Conservation (phyloP, 768 basidiomycete species). For the Xerocomus spinulosus region DNA sequence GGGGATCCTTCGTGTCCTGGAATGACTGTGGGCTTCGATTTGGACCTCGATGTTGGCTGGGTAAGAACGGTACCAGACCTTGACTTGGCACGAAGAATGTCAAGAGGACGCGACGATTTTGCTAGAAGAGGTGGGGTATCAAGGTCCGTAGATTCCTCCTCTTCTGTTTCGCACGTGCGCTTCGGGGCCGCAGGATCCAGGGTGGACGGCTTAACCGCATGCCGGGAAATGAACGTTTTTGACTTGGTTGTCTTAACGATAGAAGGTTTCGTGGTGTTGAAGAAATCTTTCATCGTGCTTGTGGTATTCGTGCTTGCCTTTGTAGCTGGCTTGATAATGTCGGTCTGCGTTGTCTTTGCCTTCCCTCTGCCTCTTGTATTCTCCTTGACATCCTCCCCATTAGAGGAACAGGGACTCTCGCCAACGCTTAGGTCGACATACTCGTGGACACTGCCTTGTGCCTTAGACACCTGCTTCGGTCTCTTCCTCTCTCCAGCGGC, state of each 20-base stretch:
- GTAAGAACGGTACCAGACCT: neutral
- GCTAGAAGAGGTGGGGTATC: conserved; percentile 3
- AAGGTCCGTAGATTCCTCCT: conserved; percentile 3
- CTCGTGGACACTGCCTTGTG: conserved; percentile 27
- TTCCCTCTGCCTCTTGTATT: conserved; percentile 10
- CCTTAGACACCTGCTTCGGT: conserved; percentile 20
- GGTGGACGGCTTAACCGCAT: neutral
- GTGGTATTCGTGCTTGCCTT: conserved; percentile 1
- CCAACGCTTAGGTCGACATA: conserved; percentile 22
- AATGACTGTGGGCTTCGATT: neutral
- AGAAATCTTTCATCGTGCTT: conserved; percentile 10
- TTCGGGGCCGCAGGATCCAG: neutral
- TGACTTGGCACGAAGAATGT: conserved; percentile 19
- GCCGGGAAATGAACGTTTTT: conserved; percentile 1
- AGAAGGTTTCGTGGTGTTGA: conserved; percentile 8
- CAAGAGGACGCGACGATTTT: conserved; percentile 24
- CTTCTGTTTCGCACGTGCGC: conserved; percentile 9
- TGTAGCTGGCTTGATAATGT: neutral
- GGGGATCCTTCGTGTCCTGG: conserved; percentile 12
- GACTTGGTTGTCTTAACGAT: neutral
- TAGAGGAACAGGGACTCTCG: conserved; percentile 19
- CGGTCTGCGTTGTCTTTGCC: neutral
- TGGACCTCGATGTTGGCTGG: neutral
- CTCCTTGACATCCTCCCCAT: conserved; percentile 3
- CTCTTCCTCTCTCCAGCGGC: conserved; percentile 13